Conservation (phyloP, 139 green algal genomes). For the Chlorella sp. region DNA sequence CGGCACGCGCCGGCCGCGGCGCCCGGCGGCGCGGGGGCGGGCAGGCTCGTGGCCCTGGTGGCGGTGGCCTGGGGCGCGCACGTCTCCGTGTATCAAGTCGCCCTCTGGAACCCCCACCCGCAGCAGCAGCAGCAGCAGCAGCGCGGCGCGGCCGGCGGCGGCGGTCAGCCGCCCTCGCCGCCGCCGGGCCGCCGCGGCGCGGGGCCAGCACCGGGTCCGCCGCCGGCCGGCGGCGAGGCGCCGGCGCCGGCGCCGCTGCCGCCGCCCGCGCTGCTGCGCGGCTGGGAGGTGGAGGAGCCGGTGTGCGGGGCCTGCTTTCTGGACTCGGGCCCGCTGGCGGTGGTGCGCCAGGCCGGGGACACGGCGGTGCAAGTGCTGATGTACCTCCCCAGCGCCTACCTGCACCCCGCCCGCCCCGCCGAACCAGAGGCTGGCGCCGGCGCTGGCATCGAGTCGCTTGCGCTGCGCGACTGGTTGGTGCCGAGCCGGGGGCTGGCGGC, state of each 20-base stretch:
- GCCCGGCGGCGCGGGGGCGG: background rate
- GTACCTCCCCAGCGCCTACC: background rate
- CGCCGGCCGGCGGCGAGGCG: no score
- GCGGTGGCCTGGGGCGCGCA: constrained; percentile 18
- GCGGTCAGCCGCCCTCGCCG: no score
- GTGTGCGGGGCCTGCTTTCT: constrained; percentile 20
- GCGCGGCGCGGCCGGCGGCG: no score
- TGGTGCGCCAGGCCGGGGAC: constrained; percentile 7
- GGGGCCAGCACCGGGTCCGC: no score
- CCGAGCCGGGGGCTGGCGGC: constrained; percentile 7
- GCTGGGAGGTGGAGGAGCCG: background rate
- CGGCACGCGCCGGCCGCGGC: background rate
- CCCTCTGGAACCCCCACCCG: constrained; percentile 1
- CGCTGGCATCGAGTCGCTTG: constrained; percentile 4
- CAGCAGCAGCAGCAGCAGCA: background rate
- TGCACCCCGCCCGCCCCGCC: background rate
- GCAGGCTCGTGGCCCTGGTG: background rate
- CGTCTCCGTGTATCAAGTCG: constrained; percentile 7
- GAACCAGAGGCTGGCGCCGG: background rate
- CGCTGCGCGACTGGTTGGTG: constrained; percentile 34
- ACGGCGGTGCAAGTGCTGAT: background rate
- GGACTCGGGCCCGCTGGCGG: constrained; percentile 10
- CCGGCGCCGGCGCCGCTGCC: constrained; percentile 5
- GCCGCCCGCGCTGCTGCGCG: constrained; percentile 13
- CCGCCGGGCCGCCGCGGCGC: no score